These are phyloP conservation scores for Teunomyces stri DNA, from an alignment of 805 yeast genomes.

Conservation along the genomic window DNA sequence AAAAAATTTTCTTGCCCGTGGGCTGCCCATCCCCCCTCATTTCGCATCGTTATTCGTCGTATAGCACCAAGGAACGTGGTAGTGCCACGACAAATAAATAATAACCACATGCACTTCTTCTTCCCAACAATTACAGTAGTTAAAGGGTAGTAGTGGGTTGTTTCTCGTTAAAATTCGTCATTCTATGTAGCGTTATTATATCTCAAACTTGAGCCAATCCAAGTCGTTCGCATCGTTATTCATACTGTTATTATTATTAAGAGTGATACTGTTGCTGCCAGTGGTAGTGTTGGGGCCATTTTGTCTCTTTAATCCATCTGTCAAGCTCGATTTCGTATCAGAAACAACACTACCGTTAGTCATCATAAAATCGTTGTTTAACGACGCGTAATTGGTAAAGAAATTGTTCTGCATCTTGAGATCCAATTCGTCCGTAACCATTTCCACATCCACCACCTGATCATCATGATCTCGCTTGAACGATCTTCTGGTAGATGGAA, in stretches of 20 bases:
- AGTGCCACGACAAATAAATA: not conserved
- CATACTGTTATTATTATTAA: slow-evolving; percentile 6
- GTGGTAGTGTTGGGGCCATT: not conserved
- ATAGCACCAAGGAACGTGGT: not conserved
- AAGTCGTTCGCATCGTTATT: slow-evolving; percentile 21
- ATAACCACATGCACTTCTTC: not conserved
- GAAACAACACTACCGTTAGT: not conserved
- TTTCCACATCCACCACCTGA: slow-evolving; percentile 6
- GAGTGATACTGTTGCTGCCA: not conserved
- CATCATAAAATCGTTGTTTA: slow-evolving; percentile 11
- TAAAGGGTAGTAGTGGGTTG: not conserved
- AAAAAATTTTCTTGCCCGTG: slow-evolving; percentile 2
- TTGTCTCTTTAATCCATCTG: slow-evolving; percentile 3
- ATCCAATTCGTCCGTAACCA: slow-evolving; percentile 7
- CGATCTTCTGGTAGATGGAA: slow-evolving; percentile 6
- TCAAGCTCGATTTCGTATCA: slow-evolving; percentile 6
- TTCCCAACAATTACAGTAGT: not conserved
- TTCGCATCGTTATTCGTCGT: not conserved
- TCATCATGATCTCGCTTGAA: not conserved
- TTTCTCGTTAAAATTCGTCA: slow-evolving; percentile 5
- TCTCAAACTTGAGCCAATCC: slow-evolving; percentile 34
- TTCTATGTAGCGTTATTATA: slow-evolving; percentile 9
- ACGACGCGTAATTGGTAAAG: slow-evolving; percentile 21
- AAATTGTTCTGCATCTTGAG: slow-evolving; percentile 15
- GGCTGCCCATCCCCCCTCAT: no score